Base-by-base conservation (phyloP, 495 filamentous ascomycete genomes). In the Podospora sp. region DNA sequence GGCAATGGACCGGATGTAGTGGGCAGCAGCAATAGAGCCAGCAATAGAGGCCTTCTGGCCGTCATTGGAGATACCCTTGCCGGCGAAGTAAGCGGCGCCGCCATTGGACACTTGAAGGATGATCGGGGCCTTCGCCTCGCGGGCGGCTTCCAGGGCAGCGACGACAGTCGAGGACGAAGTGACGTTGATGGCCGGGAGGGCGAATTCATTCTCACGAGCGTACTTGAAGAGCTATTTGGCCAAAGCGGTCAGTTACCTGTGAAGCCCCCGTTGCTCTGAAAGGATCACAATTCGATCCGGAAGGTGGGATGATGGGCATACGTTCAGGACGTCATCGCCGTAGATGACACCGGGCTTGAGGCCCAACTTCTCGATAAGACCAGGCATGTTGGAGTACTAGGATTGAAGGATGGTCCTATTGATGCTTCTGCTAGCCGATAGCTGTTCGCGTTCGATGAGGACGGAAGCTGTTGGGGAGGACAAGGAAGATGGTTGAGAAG, bases 81-180 rank as follows among this genome's bases (percentile, higher is more conserved):
- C 94, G 73, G 90, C 90, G 78, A 97, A 97, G 88, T 90, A 97
- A 70, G 93, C 93, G 46, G 93, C 90, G 80, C 95, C 95, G 74
- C 95, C 94, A 81, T 97, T 87, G 77, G 57, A 63, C 1, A 65
- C 68, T 58, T 72, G 70, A 14, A 72, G 70, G 27, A 97, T 90
- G 81, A 97, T 88, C 60, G 94, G 93, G 57, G 91, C 85, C 74
- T 93, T 94, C 72, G 86, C 80, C 76, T 98, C 95, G 67, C 92
- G 88, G 65, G 95, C 95, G 71, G 96, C 96, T 83, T 99, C 95
- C 62, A 98, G 91, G 22, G 90, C 82, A 71, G 93, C 89, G 68
- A 97, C 88, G 58, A 90, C 92, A 59, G 93, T 96, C 68, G 40
- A 46, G 11, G 40, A 46, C 2, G 40, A 46, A 4, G 40, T 46